Percentiles rank a stretch among this genome's conserved stretches.
These are phyloP conservation scores for Venturia pyrina DNA, from an alignment of 2,329 filamentous ascomycete genomes.

Conservation along the genomic window DNA sequence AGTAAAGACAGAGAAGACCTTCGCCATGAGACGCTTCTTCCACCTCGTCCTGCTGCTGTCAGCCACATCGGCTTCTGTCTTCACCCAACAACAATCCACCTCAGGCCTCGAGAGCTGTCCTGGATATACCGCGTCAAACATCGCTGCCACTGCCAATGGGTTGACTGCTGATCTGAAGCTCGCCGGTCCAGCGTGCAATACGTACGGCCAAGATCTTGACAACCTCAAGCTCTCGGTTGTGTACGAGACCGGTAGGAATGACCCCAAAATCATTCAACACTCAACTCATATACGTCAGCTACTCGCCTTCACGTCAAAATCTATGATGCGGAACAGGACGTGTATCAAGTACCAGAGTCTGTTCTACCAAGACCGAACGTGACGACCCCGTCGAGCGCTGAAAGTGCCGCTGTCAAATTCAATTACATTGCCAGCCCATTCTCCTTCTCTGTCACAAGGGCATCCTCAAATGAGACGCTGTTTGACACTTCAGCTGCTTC, in stretches of 20 bases:
- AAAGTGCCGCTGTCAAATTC: slow-evolving; percentile 43
- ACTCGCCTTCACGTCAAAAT: slow-evolving; percentile 66
- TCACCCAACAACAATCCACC: background rate
- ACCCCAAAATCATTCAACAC: background rate
- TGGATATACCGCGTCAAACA: slow-evolving; percentile 56
- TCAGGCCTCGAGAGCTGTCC: slow-evolving; percentile 38
- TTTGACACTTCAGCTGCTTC: slow-evolving; percentile 60
- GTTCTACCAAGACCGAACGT: slow-evolving; percentile 52
- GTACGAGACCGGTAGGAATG: slow-evolving; percentile 46
- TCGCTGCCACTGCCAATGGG: slow-evolving; percentile 41
- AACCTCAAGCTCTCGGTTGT: slow-evolving; percentile 49
- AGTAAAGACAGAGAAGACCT: too few relatives aligned
- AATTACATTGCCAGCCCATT: slow-evolving; percentile 49
- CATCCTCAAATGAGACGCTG: slow-evolving; percentile 47
- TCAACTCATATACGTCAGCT: slow-evolving; percentile 31
- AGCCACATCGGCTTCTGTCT: background rate
- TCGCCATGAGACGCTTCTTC: background rate
- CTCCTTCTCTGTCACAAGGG: slow-evolving; percentile 54
- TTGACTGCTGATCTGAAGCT: slow-evolving; percentile 62
- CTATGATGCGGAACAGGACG: slow-evolving; percentile 56
- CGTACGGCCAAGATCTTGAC: slow-evolving; percentile 47
- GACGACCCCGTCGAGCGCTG: slow-evolving; percentile 17
- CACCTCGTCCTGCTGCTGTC: background rate
- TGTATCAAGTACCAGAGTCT: slow-evolving; percentile 64
- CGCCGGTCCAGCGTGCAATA: slow-evolving; percentile 54